Evolutionary conservation across 495 filamentous ascomycete species (phyloP).

Genomic region (Aspergillus hancockii): DNA sequence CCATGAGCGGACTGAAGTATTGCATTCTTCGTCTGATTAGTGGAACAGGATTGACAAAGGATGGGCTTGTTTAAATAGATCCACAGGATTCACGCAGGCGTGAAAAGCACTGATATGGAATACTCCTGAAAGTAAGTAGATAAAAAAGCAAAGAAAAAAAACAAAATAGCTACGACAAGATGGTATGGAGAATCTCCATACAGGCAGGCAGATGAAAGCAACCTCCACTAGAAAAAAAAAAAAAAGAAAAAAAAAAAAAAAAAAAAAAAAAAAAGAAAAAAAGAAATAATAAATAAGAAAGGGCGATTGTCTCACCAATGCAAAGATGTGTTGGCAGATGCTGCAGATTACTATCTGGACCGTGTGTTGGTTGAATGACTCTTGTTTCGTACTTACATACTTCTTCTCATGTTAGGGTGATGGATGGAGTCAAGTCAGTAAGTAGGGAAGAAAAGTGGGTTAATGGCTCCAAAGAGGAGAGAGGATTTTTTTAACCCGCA

Average conservation of each 20-base stretch:
- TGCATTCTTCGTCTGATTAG: not conserved
- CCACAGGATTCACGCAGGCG: not conserved
- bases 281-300: not conserved
- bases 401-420: not conserved
- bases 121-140: not conserved
- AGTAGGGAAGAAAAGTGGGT: not conserved
- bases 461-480: not conserved
- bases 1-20: not conserved
- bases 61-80: no score
- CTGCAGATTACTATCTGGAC: conserved; percentile 26
- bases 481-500: not conserved
- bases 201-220: conserved; percentile 2
- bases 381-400: conserved; percentile 4
- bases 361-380: conserved; percentile 9
- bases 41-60: not conserved
- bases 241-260: no score
- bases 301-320: conserved; percentile 15
- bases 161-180: not conserved
- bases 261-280: not conserved
- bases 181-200: not conserved
- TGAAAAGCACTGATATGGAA: not conserved
- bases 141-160: not conserved
- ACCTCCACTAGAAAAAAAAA: not conserved
- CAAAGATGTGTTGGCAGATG: conserved; percentile 24
- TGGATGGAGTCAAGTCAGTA: no score